Evolutionary conservation across 768 basidiomycete species (phyloP), one percentile per base, ranked within the genome.

Genomic region (Lactarius sp.): DNA sequence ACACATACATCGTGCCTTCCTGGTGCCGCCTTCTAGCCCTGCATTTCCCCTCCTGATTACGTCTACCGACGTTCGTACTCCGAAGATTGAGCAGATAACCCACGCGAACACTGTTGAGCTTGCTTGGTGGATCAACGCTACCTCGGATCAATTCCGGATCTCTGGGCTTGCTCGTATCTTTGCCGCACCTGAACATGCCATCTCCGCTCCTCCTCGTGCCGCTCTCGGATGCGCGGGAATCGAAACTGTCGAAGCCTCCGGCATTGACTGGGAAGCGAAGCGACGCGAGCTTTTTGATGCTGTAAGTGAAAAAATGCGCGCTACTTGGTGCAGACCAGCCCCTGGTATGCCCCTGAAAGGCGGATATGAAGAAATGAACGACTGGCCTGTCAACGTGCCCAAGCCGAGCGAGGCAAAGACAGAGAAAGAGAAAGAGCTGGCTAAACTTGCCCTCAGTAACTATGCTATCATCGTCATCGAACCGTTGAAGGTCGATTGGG

Each of bases 381-480:
- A 74, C 66, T 90, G 90, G 87, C 89, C 87, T 10, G 70, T 69
- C 66, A 75, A 66, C 57, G 68, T 91, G 33, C 81, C 83, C 22
- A 81, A 79, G 68, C 77, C 79, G 5, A 71, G 69, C 18, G 73
- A 78, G 27, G 69, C 70, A 20, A 69, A 70, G 66, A 77, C 71
- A 1, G 78, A 81, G 46, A 77, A 75, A 55, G 77, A 77, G 52
- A 77, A 75, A 74, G 73, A 70, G 72, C 75, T 80, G 57, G 77
- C 82, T 77, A 78, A 82, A 57, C 71, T 56, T 41, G 87, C 91
- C 37, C 72, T 88, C 64, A 67, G 73, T 9, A 88, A 90, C 69
- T 93, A 92, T 68, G 84, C 87, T 18, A 71, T 94, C 70, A 68
- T 93, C 47, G 71, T 91, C 12, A 75, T 94, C 36, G 90, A 93